These are phyloP conservation scores for Cocos nucifera DNA, from an alignment of 176 grass and related monocot genomes.

Conservation along the genomic window DNA sequence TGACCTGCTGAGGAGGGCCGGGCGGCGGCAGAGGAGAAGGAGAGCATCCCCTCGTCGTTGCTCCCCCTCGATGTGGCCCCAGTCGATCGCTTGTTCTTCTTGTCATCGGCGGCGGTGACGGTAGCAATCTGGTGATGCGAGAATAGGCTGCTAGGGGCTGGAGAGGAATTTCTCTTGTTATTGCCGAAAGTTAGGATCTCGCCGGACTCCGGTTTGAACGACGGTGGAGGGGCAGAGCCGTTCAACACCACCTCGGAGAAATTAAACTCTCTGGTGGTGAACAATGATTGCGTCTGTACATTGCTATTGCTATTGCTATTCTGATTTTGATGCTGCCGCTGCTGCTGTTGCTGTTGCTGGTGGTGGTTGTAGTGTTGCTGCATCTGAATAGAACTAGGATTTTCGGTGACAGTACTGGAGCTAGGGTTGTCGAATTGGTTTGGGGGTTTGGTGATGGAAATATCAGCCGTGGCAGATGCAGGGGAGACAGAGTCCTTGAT, in stretches of 20 bases:
- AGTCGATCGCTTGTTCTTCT: conserved; percentile 59
- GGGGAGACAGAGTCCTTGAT: conserved; percentile 58
- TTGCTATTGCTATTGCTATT: conserved; percentile 13
- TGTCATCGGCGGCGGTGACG: conserved; percentile 26
- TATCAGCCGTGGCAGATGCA: conserved; percentile 25
- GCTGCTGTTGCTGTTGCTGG: background rate
- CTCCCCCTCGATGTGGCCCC: conserved; percentile 74
- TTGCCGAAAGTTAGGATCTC: conserved; percentile 71
- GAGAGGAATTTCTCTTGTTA: conserved; percentile 49
- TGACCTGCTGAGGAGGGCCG: conserved; percentile 31
- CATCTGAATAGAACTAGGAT: conserved; percentile 45
- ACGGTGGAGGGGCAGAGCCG: conserved; percentile 22
- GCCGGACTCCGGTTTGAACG: conserved; percentile 76
- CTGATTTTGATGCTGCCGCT: conserved; percentile 6
- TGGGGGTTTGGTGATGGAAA: conserved; percentile 64
- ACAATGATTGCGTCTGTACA: conserved; percentile 27
- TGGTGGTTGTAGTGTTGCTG: background rate
- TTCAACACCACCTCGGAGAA: conserved; percentile 69
- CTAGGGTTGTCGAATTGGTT: conserved; percentile 75
- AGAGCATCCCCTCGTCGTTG: conserved; percentile 83
- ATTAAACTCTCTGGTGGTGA: conserved; percentile 67
- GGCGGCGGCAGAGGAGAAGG: conserved; percentile 61
- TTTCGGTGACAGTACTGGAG: conserved; percentile 71
- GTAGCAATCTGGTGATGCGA: conserved; percentile 45
- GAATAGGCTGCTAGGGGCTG: conserved; percentile 63